Evolutionary conservation across 306 rosid species (phyloP).

Genomic region (Cucumis hystrix): DNA sequence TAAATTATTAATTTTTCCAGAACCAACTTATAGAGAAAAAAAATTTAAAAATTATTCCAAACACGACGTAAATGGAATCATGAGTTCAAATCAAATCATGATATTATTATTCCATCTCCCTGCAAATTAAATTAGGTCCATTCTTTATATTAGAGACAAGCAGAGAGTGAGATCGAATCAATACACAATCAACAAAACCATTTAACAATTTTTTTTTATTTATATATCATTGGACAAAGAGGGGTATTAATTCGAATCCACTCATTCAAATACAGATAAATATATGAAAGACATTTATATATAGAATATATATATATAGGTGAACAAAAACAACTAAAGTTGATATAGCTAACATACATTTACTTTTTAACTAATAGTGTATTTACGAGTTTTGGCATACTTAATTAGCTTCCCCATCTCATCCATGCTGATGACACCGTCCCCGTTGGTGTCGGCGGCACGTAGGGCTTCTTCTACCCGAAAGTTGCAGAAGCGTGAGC

Average conservation of each 20-base stretch:
- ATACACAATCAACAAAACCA: not conserved
- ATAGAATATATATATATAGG: not conserved
- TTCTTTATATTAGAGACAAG: no score
- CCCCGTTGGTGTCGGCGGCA: not conserved
- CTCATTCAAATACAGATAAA: not conserved
- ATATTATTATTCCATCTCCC: no score
- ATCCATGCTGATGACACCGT: not conserved
- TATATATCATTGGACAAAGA: not conserved
- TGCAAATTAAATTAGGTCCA: no score
- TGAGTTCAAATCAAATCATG: no score
- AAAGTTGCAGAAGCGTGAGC: not conserved
- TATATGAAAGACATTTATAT: not conserved
- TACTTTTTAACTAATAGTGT: not conserved
- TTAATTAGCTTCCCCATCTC: not conserved
- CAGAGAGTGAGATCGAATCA: no score
- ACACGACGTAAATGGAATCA: no score
- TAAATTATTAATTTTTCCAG: no score
- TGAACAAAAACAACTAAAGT: no score
- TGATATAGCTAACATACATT: not conserved
- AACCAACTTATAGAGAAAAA: no score
- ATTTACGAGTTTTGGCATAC: not conserved
- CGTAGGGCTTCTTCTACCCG: not conserved
- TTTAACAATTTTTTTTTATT: not conserved
- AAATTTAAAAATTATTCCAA: no score
- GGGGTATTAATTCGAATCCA: not conserved